Percentiles rank a stretch among this genome's conserved stretches.
Evolutionary conservation across 106 monocot species (phyloP).

Genomic region (Dioscorea dumetorum): DNA sequence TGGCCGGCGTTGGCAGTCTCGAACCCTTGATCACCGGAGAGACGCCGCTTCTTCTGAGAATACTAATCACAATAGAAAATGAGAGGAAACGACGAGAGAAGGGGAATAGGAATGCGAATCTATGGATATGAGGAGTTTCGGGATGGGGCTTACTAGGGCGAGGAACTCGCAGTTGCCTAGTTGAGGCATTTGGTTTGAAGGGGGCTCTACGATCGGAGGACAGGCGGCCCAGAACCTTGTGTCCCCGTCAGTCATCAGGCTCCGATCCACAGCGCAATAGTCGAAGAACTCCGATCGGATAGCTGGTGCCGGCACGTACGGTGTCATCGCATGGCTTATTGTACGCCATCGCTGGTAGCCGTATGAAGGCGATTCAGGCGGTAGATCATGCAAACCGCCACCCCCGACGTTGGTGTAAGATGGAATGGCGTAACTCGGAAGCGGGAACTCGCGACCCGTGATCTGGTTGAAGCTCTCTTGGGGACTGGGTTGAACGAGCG

Average conservation of each 20-base stretch:
- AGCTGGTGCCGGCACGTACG: not conserved
- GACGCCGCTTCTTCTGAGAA: not conserved
- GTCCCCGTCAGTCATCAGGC: not conserved
- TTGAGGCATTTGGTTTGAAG: slow-evolving; percentile 52
- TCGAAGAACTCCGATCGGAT: slow-evolving; percentile 3
- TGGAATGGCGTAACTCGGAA: not conserved
- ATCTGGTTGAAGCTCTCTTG: slow-evolving; percentile 1
- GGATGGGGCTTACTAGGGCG: not conserved
- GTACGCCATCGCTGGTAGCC: not conserved
- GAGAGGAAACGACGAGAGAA: no score
- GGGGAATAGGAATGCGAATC: no score
- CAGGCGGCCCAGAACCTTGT: not conserved
- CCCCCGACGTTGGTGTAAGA: no score
- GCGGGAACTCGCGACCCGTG: not conserved
- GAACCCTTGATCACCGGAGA: not conserved
- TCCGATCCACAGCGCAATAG: not conserved
- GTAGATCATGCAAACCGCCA: no score
- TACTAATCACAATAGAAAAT: no score
- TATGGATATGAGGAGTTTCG: not conserved
- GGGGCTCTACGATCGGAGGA: slow-evolving; percentile 26
- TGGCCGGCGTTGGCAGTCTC: not conserved
- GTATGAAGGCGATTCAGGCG: no score
- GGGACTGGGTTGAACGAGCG: no score
- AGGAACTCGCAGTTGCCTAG: not conserved
- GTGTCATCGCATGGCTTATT: not conserved